Evolutionary conservation across 2,329 filamentous ascomycete genomes (phyloP).

Genomic region (Tolypocladium ophioglossoides): DNA sequence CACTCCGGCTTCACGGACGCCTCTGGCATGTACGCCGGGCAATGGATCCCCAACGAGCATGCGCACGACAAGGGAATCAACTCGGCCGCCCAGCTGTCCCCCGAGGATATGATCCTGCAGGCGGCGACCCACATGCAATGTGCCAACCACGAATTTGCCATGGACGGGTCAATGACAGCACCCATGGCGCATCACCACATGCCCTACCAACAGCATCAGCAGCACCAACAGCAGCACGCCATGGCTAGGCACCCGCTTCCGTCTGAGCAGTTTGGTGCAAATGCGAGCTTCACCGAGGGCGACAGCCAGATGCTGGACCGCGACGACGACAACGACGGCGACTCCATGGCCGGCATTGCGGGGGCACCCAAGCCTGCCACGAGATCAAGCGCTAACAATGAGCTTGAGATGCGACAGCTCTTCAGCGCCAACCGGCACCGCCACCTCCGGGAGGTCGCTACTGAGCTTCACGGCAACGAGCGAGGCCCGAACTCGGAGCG

Average conservation of each 20-base stretch:
- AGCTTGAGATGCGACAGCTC: slow-evolving; percentile 68
- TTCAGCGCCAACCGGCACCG: slow-evolving; percentile 60
- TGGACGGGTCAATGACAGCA: slow-evolving; percentile 35
- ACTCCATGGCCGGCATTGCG: slow-evolving; percentile 35
- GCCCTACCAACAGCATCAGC: slow-evolving; percentile 24
- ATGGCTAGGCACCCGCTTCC: slow-evolving; percentile 41
- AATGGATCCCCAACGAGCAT: slow-evolving; percentile 39
- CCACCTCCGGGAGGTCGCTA: slow-evolving; percentile 59
- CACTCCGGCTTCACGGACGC: slow-evolving; percentile 32
- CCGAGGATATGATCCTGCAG: slow-evolving; percentile 50
- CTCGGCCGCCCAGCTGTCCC: slow-evolving; percentile 34
- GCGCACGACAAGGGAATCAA: slow-evolving; percentile 32
- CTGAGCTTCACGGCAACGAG: slow-evolving; percentile 68
- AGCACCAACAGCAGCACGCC: slow-evolving; percentile 23
- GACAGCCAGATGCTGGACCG: slow-evolving; percentile 51
- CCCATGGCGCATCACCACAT: slow-evolving; percentile 29
- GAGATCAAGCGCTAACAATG: slow-evolving; percentile 66
- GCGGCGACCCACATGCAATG: slow-evolving; percentile 45
- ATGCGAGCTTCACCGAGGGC: slow-evolving; percentile 44
- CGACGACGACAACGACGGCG: slow-evolving; percentile 47
- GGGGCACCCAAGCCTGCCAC: slow-evolving; percentile 45
- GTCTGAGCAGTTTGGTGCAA: slow-evolving; percentile 39
- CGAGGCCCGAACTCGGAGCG: slow-evolving; percentile 73
- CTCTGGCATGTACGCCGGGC: slow-evolving; percentile 33
- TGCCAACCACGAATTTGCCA: slow-evolving; percentile 37